A percentile compares a stretch with the other conserved stretches of the same genome.
These are phyloP conservation scores for Auricularia heimuer DNA, from an alignment of 768 basidiomycete genomes.

Conservation along the genomic window DNA sequence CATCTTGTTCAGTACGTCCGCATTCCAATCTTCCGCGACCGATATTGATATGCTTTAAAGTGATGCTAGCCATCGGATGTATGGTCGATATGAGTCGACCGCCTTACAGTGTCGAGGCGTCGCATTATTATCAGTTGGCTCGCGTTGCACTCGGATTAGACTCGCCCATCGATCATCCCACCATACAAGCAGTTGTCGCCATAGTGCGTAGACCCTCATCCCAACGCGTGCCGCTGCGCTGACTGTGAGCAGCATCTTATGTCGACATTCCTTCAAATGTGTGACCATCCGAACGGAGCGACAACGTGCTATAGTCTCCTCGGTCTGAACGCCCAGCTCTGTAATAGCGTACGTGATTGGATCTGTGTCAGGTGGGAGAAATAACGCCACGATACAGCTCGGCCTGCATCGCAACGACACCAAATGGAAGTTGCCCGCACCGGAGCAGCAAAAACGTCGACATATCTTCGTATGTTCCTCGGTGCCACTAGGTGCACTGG, in stretches of 20 bases:
- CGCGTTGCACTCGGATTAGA: no score
- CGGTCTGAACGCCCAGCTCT: not conserved
- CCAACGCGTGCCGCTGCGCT: not conserved
- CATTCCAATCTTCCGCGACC: conserved; percentile 24
- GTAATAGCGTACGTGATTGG: not conserved
- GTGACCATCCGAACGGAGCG: not conserved
- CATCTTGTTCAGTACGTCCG: conserved; percentile 36
- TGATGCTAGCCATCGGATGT: conserved; percentile 27
- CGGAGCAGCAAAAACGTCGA: not conserved
- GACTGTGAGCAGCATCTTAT: not conserved
- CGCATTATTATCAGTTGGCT: no score
- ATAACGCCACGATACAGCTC: not conserved
- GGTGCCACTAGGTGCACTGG: not conserved
- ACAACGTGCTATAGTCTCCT: not conserved
- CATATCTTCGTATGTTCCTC: not conserved
- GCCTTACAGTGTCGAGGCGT: no score
- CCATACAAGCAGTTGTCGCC: not conserved
- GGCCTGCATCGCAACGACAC: not conserved
- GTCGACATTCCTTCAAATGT: not conserved
- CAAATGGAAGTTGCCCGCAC: not conserved
- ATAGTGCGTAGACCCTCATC: not conserved
- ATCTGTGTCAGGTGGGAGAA: not conserved
- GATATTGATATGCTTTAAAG: not conserved
- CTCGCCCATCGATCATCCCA: not conserved
- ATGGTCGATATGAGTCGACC: no score